Percentiles rank a stretch among this genome's conserved stretches.
Evolutionary conservation across 306 rosid species (phyloP).

Genomic region (Vachellia collinsii): DNA sequence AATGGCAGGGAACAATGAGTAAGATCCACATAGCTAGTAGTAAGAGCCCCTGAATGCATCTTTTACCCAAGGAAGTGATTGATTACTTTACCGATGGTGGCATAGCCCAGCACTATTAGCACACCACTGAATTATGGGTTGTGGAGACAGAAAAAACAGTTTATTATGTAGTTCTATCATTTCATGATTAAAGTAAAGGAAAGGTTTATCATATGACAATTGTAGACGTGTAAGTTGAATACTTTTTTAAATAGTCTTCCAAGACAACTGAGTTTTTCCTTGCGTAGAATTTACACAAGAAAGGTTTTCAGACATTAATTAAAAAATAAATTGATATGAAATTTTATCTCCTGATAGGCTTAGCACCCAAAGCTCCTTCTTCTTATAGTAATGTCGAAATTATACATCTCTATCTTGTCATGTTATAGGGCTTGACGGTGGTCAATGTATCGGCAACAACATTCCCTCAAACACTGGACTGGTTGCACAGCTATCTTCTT

Average conservation of each 20-base stretch:
- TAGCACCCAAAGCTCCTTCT: constrained; percentile 10
- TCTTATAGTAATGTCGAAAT: background rate
- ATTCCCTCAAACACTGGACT: constrained; percentile 91
- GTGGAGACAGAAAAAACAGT: background rate
- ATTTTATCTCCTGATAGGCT: background rate
- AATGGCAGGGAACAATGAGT: background rate
- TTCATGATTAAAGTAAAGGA: too few relatives aligned
- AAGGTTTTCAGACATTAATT: too few relatives aligned
- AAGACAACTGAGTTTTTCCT: too few relatives aligned
- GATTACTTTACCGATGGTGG: background rate
- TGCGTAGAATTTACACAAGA: too few relatives aligned
- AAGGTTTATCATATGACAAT: too few relatives aligned
- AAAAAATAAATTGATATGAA: too few relatives aligned
- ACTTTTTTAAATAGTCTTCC: too few relatives aligned
- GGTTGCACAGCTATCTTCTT: constrained; percentile 87
- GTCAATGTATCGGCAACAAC: constrained; percentile 89
- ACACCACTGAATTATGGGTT: background rate
- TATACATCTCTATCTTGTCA: constrained; percentile 17
- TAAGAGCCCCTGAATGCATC: background rate
- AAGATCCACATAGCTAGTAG: background rate
- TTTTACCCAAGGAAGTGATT: background rate
- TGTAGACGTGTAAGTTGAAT: too few relatives aligned
- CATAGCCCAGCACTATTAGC: background rate
- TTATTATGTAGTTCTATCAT: background rate
- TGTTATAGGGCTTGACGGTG: constrained; percentile 80